These are phyloP conservation scores for Botryosphaeria dothidea DNA, from an alignment of 2,329 filamentous ascomycete species.

Conservation along the genomic window DNA sequence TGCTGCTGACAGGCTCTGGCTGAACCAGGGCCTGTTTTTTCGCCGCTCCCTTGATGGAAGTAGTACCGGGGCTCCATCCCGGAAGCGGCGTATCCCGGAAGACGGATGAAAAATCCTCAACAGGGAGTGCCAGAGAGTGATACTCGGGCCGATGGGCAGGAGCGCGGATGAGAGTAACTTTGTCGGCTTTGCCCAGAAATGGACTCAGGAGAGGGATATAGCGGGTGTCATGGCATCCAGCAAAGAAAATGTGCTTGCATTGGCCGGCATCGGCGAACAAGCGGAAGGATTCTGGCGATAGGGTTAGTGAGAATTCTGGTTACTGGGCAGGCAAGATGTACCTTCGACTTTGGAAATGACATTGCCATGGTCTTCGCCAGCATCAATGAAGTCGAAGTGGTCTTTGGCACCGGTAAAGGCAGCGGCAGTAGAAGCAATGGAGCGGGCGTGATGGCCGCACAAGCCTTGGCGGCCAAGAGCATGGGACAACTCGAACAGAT, in stretches of 20 bases:
- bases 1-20: neutral
- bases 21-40: neutral
- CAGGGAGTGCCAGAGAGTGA: conserved; percentile 50
- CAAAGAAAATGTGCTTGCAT: conserved; percentile 66
- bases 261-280: conserved; percentile 60
- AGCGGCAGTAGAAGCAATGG: conserved; percentile 56
- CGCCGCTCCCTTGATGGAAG: neutral
- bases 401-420: conserved; percentile 60
- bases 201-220: conserved; percentile 60
- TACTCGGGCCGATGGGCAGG: conserved; percentile 56
- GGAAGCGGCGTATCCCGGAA: conserved; percentile 43
- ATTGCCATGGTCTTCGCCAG: conserved; percentile 60
- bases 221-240: conserved; percentile 61
- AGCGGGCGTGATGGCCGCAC: conserved; percentile 56
- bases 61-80: neutral
- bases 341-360: conserved; percentile 60
- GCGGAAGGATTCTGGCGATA: conserved; percentile 37
- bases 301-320: neutral
- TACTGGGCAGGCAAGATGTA: conserved; percentile 24
- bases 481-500: conserved; percentile 56
- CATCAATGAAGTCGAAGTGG: conserved; percentile 63
- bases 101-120: conserved; percentile 54
- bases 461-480: conserved; percentile 51
- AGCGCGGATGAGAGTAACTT: conserved; percentile 58
- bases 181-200: conserved; percentile 50